Evolutionary conservation across 805 yeast species (phyloP), one percentile per base, ranked within the genome.

Genomic region (Geotrichum ghanense): DNA sequence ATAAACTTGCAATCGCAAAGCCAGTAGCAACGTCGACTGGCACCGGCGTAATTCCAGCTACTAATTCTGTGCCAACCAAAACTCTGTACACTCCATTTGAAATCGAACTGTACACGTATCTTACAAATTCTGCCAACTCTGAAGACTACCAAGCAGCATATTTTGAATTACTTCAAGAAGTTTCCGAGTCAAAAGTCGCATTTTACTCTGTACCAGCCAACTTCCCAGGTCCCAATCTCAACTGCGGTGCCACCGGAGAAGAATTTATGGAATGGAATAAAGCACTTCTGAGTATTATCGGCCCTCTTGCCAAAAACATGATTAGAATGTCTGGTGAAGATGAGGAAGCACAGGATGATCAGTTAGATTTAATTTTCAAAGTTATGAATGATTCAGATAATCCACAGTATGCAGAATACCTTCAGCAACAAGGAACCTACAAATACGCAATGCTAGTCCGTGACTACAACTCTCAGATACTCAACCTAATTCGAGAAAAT

Each of bases 171-270:
- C 16, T 31, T 16, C 37, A 31, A 31, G 37, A 31, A 31, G 12
- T 31, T 19, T n/a, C 12, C 37, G 37, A 31, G 7, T 31, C 37
- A 10, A n/a, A 19, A 31, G 16, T 31, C 37, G 19, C 37, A 31
- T 31, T n/a, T n/a, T 31, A 31, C 37, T 31, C 19, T 12, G 16
- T 31, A 16, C 19, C 12, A 31, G 37, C 19, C 14, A 16, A 31
- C 37, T 31, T 31, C 16, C 37, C 37, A 16, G 12, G 37, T n/a
- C 7, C 37, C 16, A 31, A 31, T n/a, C 37, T 31, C 19, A 31
- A 31, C 37, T 31, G 37, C 16, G 37, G 37, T 12, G 37, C 37
- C 37, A 19, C 37, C 12, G 37, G 37, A n/a, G 37, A 31, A 31
- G 37, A 31, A 19, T 31, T n/a, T 19, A 31, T 31, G 37, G 37